Base-by-base conservation (phyloP, 768 basidiomycete genomes). In the Phallus indusiatus region DNA sequence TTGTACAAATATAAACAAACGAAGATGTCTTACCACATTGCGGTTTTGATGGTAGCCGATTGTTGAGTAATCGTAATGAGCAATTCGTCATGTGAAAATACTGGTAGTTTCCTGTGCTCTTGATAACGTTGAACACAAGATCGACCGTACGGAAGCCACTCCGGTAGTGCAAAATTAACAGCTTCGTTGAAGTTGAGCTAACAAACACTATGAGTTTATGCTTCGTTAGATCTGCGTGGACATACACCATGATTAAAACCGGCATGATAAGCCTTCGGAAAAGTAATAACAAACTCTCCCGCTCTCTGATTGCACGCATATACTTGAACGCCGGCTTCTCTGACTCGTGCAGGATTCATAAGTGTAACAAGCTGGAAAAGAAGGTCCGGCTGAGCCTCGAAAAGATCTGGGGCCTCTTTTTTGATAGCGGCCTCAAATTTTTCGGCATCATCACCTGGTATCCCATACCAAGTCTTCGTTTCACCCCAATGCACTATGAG, bases 391-490 rank as follows among this genome's bases (percentile, higher is more conserved):
- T 98, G 95, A 54, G 94, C 90, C 69, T 97, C 93, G 68, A 99
- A 99, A 20, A 99, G 81, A 70, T 99, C 96, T 14, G 96, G 96
- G 21, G 96, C 96, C 72, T 97, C 94, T 56, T 81, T 80, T 72
- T 86, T 87, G 71, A 99, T 96, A 22, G 95, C 95, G 28, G 88
- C 85, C 73, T 99, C 96, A 67, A 99, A 97, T 70, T 91, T 91
- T 64, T 90, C 91, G 24, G 94, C 94, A 66, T 96, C 90, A 53
- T 84, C 82, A n/a, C 90, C 95, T 7, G 96, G 95, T 47, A 98
- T 88, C 53, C 94, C 94, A 72, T 99, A 99, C 96, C 96, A 99
- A 0, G 95, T 99, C 77, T 99, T 99, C 35, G 95, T 95, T 70
- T 96, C 95, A 28, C 96, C 96, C 91, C 93, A 97, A 70, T 97